Evolutionary conservation across 2,329 filamentous ascomycete genomes (phyloP), one percentile per base, ranked within the genome.

Genomic region (Helicocarpus griseus): DNA sequence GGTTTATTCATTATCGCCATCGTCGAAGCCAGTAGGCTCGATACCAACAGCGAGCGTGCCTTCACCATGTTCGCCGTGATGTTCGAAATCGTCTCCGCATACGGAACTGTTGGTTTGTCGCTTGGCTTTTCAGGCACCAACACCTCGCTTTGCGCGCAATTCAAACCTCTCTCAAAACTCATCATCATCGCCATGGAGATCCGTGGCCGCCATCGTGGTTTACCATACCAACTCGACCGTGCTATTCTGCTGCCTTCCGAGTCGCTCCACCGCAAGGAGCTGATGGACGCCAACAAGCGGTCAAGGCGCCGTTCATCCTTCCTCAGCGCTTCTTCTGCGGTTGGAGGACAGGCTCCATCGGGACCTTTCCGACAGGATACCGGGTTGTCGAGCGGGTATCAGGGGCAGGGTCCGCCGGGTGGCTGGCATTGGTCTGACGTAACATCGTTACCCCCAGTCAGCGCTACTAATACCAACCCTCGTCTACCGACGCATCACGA

Each of bases 1-100:
- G 93, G 93, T 0, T 82, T 95, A 60, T 98, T 98, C 71, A 80
- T 97, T 65, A 86, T 98, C 61, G 79, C 86, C 54, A 95, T 98
- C 60, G 83, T 87, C 28, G 94, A 98, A 71, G 91, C 89, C 3
- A 52, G 61, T 6, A 81, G 83, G 14, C 74, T 98, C 11, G 75
- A 86, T 63, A 78, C 78, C 59, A 71, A 67, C 22, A 74, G 83
- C 53, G 71, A 82, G 48, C 74, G 73, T 55, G 60, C 64, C 3
- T 87, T 89, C 60, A 78, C 81, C 52, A 72, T 87, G 65, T 90
- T 87, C 64, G 72, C 77, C 5, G 74, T 80, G 6, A 75, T 95
- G 2, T 95, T 95, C 61, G 89, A 95, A 65, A 82, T 94, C 44
- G 82, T 95, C 54, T 91, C 86, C 52, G 89, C 89, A 1, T 95